phyloP scores from a whole-genome alignment of 352 stramenopile species.

The Phytophthora pini region DNA sequence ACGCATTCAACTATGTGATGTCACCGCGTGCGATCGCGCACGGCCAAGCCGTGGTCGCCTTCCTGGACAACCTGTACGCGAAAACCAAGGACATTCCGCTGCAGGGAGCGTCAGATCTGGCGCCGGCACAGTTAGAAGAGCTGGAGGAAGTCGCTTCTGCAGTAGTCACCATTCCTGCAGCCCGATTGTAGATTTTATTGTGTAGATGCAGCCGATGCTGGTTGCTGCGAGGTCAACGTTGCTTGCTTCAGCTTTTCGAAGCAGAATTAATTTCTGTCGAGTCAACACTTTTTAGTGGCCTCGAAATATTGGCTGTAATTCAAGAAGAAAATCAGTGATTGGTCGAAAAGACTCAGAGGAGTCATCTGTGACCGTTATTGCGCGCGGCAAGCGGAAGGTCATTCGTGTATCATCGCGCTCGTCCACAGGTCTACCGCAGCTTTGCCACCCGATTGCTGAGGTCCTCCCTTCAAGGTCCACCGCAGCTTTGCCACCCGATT shows the following conservation, averaged over 20 bases:
- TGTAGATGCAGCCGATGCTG: neutral
- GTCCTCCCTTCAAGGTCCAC: slow-evolving; percentile 26
- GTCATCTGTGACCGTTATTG: slow-evolving; percentile 17
- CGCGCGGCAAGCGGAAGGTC: slow-evolving; percentile 6
- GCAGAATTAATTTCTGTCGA: slow-evolving; percentile 20
- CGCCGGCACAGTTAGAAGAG: slow-evolving; percentile 7
- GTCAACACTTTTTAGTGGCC: slow-evolving; percentile 13
- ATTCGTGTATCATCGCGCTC: slow-evolving; percentile 18
- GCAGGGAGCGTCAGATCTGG: neutral
- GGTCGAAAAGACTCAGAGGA: neutral
- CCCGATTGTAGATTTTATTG: slow-evolving; percentile 7
- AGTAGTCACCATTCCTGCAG: neutral
- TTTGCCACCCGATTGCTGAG: slow-evolving; percentile 14
- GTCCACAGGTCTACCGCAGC: neutral
- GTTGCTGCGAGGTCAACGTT: too few relatives aligned
- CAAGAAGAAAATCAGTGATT: slow-evolving; percentile 3
- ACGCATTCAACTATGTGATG: slow-evolving; percentile 81
- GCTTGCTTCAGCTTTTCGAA: slow-evolving; percentile 1
- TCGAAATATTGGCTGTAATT: slow-evolving; percentile 2
- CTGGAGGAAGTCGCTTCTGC: neutral
- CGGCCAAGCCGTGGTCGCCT: slow-evolving; percentile 69
- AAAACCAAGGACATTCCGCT: slow-evolving; percentile 48
- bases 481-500: slow-evolving; percentile 9
- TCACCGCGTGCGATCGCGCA: slow-evolving; percentile 74
- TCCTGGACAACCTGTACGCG: slow-evolving; percentile 61